Evolutionary conservation across 1,139 yeast species (phyloP).

Genomic region (Geotrichum australiense): DNA sequence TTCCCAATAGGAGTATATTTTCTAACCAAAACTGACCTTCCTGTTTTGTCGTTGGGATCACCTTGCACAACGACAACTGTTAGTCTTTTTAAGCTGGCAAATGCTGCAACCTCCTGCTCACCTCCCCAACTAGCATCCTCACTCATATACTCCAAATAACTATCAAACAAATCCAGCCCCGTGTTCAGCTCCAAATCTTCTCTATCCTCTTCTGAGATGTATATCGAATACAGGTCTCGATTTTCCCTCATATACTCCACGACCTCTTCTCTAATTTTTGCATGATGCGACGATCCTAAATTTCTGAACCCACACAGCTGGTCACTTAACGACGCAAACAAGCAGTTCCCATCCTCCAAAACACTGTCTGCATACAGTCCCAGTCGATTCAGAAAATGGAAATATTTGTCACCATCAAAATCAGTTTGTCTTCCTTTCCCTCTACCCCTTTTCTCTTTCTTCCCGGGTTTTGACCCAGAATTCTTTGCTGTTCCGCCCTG

Average conservation of each 20-base stretch:
- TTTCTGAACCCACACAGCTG: conserved; percentile 1
- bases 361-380: conserved; percentile 2
- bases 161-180: background rate
- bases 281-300: background rate
- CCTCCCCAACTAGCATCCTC: conserved; percentile 1
- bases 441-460: too few relatives aligned
- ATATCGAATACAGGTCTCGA: background rate
- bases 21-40: background rate
- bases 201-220: background rate
- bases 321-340: conserved; percentile 3
- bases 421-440: too few relatives aligned
- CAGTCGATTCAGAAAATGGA: background rate
- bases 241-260: background rate
- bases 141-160: background rate
- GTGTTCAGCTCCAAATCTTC: background rate
- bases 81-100: background rate
- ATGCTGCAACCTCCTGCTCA: background rate
- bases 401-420: conserved; percentile 5
- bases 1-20: background rate
- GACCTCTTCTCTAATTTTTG: background rate
- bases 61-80: background rate
- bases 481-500: too few relatives aligned
- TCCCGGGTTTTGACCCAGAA: too few relatives aligned
- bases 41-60: background rate
- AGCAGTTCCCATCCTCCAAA: conserved; percentile 3